Conservation (phyloP, 2,329 filamentous ascomycete genomes). For the Penicillium nordicum region DNA sequence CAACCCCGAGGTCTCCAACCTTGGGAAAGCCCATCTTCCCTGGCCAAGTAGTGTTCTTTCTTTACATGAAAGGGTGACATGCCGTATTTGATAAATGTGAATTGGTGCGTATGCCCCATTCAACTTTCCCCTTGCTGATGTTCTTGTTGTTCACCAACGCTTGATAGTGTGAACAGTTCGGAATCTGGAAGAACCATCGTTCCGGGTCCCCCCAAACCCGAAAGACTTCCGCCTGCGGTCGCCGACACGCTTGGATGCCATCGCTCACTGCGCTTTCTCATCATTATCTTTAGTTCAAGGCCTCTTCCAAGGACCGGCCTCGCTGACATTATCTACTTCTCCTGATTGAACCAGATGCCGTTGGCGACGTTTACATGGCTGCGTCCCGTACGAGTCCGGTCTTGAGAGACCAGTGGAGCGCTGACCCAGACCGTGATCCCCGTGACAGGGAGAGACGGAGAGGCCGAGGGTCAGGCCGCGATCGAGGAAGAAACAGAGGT, state of each 20-base stretch:
- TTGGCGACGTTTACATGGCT: slow-evolving; percentile 46
- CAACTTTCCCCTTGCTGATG: slow-evolving; percentile 16
- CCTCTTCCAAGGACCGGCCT: slow-evolving; percentile 10
- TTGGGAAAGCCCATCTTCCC: background rate
- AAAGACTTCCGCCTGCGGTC: slow-evolving; percentile 29
- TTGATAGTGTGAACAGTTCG: slow-evolving; percentile 4
- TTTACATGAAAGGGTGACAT: background rate
- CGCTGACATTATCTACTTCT: slow-evolving; percentile 5
- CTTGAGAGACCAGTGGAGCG: slow-evolving; percentile 52
- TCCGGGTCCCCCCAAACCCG: slow-evolving; percentile 28
- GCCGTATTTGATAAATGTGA: slow-evolving; percentile 7
- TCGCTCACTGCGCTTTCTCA: slow-evolving; percentile 17
- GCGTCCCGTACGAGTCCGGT: slow-evolving; percentile 49
- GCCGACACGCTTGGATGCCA: slow-evolving; percentile 25
- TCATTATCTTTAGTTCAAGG: slow-evolving; percentile 10
- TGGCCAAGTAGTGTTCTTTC: slow-evolving; percentile 2
- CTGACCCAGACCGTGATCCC: slow-evolving; percentile 41
- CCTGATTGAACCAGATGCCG: slow-evolving; percentile 40
- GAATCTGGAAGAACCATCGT: slow-evolving; percentile 32
- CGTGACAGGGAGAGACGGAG: slow-evolving; percentile 35
- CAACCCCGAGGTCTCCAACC: slow-evolving; percentile 1
- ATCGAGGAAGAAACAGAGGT: slow-evolving; percentile 41
- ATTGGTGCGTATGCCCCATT: slow-evolving; percentile 16
- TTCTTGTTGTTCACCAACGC: slow-evolving; percentile 9
- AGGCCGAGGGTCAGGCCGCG: slow-evolving; percentile 43